These are phyloP conservation scores for Plenodomus tracheiphilus DNA, from an alignment of 2,329 filamentous ascomycete genomes.

Conservation along the genomic window DNA sequence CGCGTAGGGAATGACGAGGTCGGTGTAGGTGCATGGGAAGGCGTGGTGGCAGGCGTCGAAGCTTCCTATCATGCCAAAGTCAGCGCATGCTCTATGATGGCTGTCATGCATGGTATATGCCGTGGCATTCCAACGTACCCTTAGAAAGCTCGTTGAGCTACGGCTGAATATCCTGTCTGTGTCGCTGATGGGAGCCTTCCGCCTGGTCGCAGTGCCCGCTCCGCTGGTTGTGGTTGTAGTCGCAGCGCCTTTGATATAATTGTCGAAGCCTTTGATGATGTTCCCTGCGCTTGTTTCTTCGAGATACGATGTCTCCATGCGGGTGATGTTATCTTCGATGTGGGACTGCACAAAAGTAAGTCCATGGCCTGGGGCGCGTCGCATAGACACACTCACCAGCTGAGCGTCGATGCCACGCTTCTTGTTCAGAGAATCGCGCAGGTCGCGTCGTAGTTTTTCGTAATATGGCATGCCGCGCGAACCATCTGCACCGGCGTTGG, in stretches of 20 bases:
- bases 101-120: no score
- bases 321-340: slow-evolving; percentile 80
- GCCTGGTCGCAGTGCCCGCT: slow-evolving; percentile 55
- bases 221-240: slow-evolving; percentile 56
- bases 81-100: slow-evolving; percentile 14
- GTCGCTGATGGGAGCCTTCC: slow-evolving; percentile 65
- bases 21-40: slow-evolving; percentile 54
- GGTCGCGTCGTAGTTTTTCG: slow-evolving; percentile 69
- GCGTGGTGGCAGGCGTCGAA: slow-evolving; percentile 41
- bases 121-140: slow-evolving; percentile 39
- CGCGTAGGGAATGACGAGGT: slow-evolving; percentile 52
- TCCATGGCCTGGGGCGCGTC: slow-evolving; percentile 5
- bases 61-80: slow-evolving; percentile 36
- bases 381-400: slow-evolving; percentile 50
- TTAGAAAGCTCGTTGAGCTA: slow-evolving; percentile 46
- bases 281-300: slow-evolving; percentile 85
- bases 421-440: slow-evolving; percentile 68
- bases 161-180: slow-evolving; percentile 71
- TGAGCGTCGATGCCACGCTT: slow-evolving; percentile 66
- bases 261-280: slow-evolving; percentile 97
- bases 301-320: slow-evolving; percentile 84
- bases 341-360: slow-evolving; percentile 49
- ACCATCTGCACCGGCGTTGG: slow-evolving; percentile 48
- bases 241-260: slow-evolving; percentile 89
- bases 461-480: slow-evolving; percentile 66